These are phyloP conservation scores for Penicillium longicatenatum DNA, from an alignment of 495 filamentous ascomycete genomes.

Conservation along the genomic window DNA sequence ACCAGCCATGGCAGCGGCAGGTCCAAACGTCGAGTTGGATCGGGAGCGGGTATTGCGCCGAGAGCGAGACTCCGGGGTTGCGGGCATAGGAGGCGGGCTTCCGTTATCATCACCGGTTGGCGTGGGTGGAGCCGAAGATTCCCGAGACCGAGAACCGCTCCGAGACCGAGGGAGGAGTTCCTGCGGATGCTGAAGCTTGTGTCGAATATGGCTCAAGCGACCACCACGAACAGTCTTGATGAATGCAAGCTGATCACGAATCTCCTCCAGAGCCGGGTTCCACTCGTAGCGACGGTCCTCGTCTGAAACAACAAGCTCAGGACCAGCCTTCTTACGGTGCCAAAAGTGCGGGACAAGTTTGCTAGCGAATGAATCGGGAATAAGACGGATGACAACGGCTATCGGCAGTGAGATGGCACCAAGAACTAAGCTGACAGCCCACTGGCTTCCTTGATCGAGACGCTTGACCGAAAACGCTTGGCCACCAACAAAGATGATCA, in stretches of 20 bases:
- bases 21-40: conserved; percentile 83
- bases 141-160: conserved; percentile 73
- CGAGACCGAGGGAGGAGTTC: conserved; percentile 69
- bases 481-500: conserved; percentile 80
- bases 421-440: conserved; percentile 73
- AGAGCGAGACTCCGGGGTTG: conserved; percentile 73
- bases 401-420: conserved; percentile 71
- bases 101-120: conserved; percentile 57
- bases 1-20: conserved; percentile 80
- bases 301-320: conserved; percentile 65
- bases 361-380: conserved; percentile 67
- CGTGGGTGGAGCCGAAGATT: conserved; percentile 70
- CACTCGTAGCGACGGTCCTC: conserved; percentile 71
- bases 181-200: conserved; percentile 80
- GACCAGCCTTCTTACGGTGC: conserved; percentile 44
- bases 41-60: conserved; percentile 75
- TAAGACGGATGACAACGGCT: conserved; percentile 69
- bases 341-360: conserved; percentile 57
- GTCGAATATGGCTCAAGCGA: conserved; percentile 82
- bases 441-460: conserved; percentile 63
- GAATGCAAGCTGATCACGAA: conserved; percentile 78
- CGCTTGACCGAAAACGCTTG: conserved; percentile 64
- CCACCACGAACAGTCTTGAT: conserved; percentile 76
- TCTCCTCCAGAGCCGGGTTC: conserved; percentile 64
- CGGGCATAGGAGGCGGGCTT: conserved; percentile 49